Base-by-base conservation (phyloP, 2,329 filamentous ascomycete species). In the Mycosphaerelloides madeirae region DNA sequence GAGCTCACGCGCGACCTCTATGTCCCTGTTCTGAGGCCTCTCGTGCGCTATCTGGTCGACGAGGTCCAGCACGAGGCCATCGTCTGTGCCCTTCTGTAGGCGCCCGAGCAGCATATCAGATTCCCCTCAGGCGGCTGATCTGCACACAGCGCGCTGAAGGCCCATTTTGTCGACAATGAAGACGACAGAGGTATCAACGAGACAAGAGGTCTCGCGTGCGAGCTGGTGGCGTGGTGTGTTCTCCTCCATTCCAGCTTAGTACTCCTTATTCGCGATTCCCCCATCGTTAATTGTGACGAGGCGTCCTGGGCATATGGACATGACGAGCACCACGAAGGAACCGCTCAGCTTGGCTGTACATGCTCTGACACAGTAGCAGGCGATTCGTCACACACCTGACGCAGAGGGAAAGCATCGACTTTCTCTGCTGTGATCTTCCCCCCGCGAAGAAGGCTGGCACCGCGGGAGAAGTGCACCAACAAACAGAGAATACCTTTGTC, bases 341-440 rank as follows among this genome's bases (percentile, higher is more conserved):
- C n/a, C n/a, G 12, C 19, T 38, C 19, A 35, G 16, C 18, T 28
- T 12, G 13, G 25, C 22, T 25, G 22, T 5, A 25, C 22, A 25
- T 25, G 22, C 22, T 25, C 43, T 38, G 37, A 41, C 32, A 20
- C 20, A 18, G n/a, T 13, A 15, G 15, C 25, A 53, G 50, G 83
- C 78, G 85, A 31, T 87, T 88, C 55, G 71, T 90, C 29, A 80
- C 80, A 13, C 80, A 80, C 43, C 70, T 89, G 25, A 83, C 82
- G 1, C 84, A 88, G 60, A 72, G 80, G 18, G 85, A 90, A 57
- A 81, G 81, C 7, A 82, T 91, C 19, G 80, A 87, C 43, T 86
- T 76, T 57, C 84, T 87, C 43, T 76, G 89, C 28, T 83, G 83
- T 54, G 85, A 90, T 25, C 62, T 78, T 90, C 34, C 81, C 83